Evolutionary conservation across 1,284 basidiomycete genomes (phyloP), one percentile per base, ranked within the genome.

Genomic region (Ceratobasidium sp.): DNA sequence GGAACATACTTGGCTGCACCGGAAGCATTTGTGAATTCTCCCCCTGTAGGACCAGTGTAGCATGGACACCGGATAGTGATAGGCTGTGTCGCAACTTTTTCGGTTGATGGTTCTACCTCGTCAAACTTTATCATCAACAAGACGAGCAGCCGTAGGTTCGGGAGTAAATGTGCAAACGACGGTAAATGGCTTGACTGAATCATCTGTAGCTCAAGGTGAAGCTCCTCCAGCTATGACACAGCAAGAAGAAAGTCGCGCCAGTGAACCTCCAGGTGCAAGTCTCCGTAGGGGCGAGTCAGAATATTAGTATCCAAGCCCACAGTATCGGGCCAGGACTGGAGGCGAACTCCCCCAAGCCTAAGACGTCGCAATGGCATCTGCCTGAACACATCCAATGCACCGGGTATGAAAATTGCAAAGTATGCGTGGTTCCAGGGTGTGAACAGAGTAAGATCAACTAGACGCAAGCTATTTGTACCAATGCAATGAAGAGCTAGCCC

Each of bases 181-280:
- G 23, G 40, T 6, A 70, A 54, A 3, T 46, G 28, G 2, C 12
- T 5, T 42, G 56, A 42, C n/a, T 15, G 13, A 13, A 70, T 0
- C 2, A 12, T 2, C 17, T 70, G 68, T 1, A 57, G 6, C 15
- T 70, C 26, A 38, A 70, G 40, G 3, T 46, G 33, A 2, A 70
- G n/a, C 54, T 57, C 68, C 38, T 70, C 40, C 12, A 70, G 38
- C 20, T 56, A 38, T 20, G 68, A 54, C 52, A 70, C 23, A 6
- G 48, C n/a, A 12, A 13, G 12, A 17, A 46, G 20, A 57, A 59
- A 57, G 33, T 70, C 28, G 15, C 42, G 40, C 68, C 68, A 70
- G 1, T 44, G 50, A 17, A 70, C 28, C 23, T 59, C 38, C 12
- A 59, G 17, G 17, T 9, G 13, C 5, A 28, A 28, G 7, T 40